Conservation (phyloP, 441 rosid species). For the Metrosideros polymorpha region DNA sequence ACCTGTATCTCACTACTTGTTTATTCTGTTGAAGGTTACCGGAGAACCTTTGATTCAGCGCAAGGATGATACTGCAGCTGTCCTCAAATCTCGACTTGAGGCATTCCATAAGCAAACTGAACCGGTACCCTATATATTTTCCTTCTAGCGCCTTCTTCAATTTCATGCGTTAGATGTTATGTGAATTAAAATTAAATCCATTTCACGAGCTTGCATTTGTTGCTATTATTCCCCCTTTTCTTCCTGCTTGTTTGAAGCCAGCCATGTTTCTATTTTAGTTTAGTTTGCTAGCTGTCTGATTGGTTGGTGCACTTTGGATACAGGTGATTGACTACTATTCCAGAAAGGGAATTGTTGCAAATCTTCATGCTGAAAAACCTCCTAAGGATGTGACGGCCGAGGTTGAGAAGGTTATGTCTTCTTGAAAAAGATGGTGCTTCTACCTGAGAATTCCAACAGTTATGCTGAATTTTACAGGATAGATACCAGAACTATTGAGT, state of each 20-base stretch:
- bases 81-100: constrained; percentile 49
- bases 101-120: constrained; percentile 54
- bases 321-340: constrained; percentile 49
- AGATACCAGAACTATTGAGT: background rate
- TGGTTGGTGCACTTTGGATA: background rate
- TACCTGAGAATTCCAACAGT: background rate
- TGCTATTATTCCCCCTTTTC: background rate
- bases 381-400: constrained; percentile 44
- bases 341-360: constrained; percentile 32
- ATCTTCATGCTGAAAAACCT: constrained; percentile 40
- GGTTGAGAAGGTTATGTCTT: constrained; percentile 47
- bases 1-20: background rate
- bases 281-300: background rate
- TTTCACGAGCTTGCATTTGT: background rate
- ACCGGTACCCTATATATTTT: constrained; percentile 23
- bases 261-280: background rate
- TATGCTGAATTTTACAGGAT: background rate
- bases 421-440: background rate
- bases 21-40: constrained; percentile 22
- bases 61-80: constrained; percentile 54
- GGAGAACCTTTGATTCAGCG: constrained; percentile 61
- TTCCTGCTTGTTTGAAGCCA: background rate
- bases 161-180: background rate
- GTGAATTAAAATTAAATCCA: background rate
- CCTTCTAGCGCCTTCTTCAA: background rate